These are phyloP conservation scores for Orbilia blumenaviensis DNA, from an alignment of 2,329 filamentous ascomycete genomes.

Conservation along the genomic window DNA sequence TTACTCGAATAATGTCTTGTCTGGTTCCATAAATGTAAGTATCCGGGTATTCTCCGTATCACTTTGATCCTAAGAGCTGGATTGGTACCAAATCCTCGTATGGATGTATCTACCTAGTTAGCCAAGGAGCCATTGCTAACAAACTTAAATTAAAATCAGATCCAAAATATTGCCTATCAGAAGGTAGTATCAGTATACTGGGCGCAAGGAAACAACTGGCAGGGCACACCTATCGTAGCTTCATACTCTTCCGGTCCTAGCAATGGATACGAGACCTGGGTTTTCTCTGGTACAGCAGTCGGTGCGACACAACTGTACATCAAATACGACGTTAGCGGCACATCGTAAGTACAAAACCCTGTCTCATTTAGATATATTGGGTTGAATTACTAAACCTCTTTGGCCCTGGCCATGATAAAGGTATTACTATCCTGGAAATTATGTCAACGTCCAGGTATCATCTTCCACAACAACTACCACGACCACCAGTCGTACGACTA, in stretches of 20 bases:
- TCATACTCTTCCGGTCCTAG: slow-evolving; percentile 52
- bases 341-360: slow-evolving; percentile 43
- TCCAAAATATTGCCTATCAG: slow-evolving; percentile 58
- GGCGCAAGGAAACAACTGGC: slow-evolving; percentile 57
- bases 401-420: slow-evolving; percentile 23
- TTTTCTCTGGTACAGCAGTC: slow-evolving; percentile 57
- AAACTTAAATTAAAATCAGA: slow-evolving; percentile 32
- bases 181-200: slow-evolving; percentile 57
- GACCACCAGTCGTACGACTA: neutral
- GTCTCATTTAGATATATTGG: neutral
- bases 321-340: slow-evolving; percentile 58
- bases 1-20: slow-evolving; percentile 56
- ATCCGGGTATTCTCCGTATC: no score
- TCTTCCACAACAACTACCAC: slow-evolving; percentile 22
- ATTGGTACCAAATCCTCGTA: no score
- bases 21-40: slow-evolving; percentile 57
- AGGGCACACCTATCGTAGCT: slow-evolving; percentile 53
- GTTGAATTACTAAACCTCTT: neutral
- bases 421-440: slow-evolving; percentile 58
- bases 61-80: neutral
- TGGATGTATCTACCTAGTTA: neutral
- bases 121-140: neutral
- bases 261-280: slow-evolving; percentile 57
- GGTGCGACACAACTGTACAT: slow-evolving; percentile 58
- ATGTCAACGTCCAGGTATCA: slow-evolving; percentile 56